Percentiles rank a stretch among this genome's conserved stretches.
These are phyloP conservation scores for Ophiocordyceps polyrhachis-furcata DNA, from an alignment of 2,329 filamentous ascomycete species.

Conservation along the genomic window DNA sequence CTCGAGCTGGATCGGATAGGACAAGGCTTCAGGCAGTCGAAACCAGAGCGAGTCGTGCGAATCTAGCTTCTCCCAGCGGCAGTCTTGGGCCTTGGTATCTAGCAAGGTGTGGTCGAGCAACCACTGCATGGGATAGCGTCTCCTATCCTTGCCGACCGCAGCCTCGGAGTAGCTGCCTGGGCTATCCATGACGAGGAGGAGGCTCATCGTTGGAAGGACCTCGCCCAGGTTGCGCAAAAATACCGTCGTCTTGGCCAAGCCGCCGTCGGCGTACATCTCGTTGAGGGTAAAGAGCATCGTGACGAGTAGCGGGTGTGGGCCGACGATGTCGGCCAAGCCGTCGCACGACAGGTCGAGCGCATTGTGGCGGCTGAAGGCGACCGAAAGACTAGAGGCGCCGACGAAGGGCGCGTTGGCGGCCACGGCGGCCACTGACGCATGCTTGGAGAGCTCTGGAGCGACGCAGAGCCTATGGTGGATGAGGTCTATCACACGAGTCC, in stretches of 20 bases:
- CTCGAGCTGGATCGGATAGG: conserved; percentile 73
- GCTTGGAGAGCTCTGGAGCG: conserved; percentile 29
- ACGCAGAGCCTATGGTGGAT: conserved; percentile 38
- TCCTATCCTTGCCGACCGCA: conserved; percentile 40
- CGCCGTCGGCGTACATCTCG: conserved; percentile 69
- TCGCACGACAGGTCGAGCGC: conserved; percentile 22
- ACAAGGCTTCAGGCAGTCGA: conserved; percentile 44
- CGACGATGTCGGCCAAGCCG: conserved; percentile 15
- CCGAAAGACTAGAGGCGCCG: conserved; percentile 15
- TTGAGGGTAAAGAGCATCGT: conserved; percentile 91
- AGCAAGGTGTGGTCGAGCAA: conserved; percentile 68
- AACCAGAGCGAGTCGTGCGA: conserved; percentile 75
- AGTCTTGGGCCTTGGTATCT: conserved; percentile 16
- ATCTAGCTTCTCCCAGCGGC: conserved; percentile 54
- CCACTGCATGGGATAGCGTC: conserved; percentile 85
- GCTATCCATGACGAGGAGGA: conserved; percentile 78
- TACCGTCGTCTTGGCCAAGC: conserved; percentile 52
- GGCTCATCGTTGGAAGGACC: conserved; percentile 33
- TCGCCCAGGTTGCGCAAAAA: conserved; percentile 55
- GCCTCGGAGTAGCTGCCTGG: conserved; percentile 85
- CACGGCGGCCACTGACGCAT: conserved; percentile 28
- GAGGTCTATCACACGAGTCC: conserved; percentile 42
- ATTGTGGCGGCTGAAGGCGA: conserved; percentile 28
- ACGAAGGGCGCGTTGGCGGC: conserved; percentile 28
- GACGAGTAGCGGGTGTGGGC: conserved; percentile 32